Conservation (phyloP, 2,329 filamentous ascomycete species). For the Ophiostoma sp. region DNA sequence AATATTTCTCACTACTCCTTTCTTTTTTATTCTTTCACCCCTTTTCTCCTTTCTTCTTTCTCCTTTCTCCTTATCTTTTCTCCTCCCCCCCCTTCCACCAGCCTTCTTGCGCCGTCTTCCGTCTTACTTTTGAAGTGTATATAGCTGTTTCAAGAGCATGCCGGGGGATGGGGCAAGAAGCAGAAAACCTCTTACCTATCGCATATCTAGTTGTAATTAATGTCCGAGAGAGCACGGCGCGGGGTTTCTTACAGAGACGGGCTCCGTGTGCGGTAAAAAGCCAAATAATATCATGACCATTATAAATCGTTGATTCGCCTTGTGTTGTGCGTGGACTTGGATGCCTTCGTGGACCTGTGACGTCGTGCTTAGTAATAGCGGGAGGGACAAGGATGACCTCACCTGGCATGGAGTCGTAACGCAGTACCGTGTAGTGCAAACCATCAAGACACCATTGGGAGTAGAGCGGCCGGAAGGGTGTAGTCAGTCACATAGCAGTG, state of each 20-base stretch:
- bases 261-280: constrained; percentile 4
- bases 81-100: background rate
- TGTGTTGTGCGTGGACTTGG: background rate
- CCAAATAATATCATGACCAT: constrained; percentile 12
- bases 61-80: background rate
- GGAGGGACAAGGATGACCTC: background rate
- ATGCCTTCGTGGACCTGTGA: background rate
- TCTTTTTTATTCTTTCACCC: background rate
- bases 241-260: constrained; percentile 6
- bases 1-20: background rate
- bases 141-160: too few species aligned
- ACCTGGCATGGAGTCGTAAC: background rate
- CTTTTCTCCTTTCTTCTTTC: background rate
- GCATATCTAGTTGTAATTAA: constrained; percentile 23
- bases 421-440: background rate
- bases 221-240: constrained; percentile 11
- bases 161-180: too few species aligned
- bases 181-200: background rate
- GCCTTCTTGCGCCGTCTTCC: too few species aligned
- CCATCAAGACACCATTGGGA: too few species aligned
- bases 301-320: background rate
- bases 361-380: background rate
- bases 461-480: too few species aligned
- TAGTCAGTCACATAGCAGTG: too few species aligned
- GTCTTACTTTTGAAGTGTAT: too few species aligned